A percentile compares a stretch with the other conserved stretches of the same genome.
Evolutionary conservation across 805 yeast genomes (phyloP).

Genomic region (Kluyveromyces dobzhanskii): DNA sequence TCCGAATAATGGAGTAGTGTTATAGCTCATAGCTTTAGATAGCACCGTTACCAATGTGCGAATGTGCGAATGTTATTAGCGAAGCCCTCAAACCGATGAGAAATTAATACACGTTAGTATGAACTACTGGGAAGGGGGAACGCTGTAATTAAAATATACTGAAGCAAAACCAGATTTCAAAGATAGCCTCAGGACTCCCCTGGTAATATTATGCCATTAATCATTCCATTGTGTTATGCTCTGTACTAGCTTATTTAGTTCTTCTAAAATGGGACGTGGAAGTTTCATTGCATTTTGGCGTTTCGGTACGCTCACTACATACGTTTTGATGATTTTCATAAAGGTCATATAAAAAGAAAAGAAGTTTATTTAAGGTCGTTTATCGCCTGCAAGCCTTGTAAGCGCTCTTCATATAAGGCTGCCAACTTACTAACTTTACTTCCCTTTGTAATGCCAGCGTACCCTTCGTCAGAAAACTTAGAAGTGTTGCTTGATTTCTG

Average conservation of each 20-base stretch:
- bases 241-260: no score
- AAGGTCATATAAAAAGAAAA: slow-evolving; percentile 1
- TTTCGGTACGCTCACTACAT: background rate
- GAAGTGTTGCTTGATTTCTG: slow-evolving; percentile 8
- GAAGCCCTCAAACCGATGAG: no score
- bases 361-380: slow-evolving; percentile 22
- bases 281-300: background rate
- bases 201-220: no score
- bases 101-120: no score
- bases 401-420: slow-evolving; percentile 52
- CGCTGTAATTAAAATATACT: no score
- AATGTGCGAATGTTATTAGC: no score
- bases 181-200: no score
- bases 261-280: no score
- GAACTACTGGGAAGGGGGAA: no score
- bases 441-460: slow-evolving; percentile 39
- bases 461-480: slow-evolving; percentile 29
- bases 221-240: no score
- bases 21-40: slow-evolving; percentile 2
- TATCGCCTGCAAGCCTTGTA: slow-evolving; percentile 31
- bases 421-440: slow-evolving; percentile 57
- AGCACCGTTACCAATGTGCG: no score
- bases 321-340: slow-evolving; percentile 1
- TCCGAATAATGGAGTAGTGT: slow-evolving; percentile 5
- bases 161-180: no score